Evolutionary conservation across 306 rosid genomes (phyloP).

Genomic region (Phaseolus lunatus): DNA sequence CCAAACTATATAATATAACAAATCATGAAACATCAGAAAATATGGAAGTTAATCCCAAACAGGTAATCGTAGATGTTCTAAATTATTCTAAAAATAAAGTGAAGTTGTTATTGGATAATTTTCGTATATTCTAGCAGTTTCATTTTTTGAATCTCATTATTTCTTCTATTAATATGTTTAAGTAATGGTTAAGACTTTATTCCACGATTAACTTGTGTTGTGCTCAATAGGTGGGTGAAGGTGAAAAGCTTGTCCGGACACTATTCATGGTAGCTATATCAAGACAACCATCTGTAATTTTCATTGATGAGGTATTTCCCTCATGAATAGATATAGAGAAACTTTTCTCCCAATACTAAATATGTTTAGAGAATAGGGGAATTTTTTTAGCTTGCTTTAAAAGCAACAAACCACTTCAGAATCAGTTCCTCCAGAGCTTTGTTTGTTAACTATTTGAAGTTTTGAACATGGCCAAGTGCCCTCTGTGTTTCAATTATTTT

Average conservation of each 20-base stretch:
- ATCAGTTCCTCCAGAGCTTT: slow-evolving; percentile 20
- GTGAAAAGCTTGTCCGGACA: slow-evolving; percentile 93
- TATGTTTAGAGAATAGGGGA: slow-evolving; percentile 30
- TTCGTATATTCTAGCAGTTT: background rate
- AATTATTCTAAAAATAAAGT: background rate
- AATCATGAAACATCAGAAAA: background rate
- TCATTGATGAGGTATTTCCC: slow-evolving; percentile 87
- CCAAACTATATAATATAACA: background rate
- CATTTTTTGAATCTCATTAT: slow-evolving; percentile 14
- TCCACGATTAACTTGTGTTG: slow-evolving; percentile 46
- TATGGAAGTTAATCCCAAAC: background rate
- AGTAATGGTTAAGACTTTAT: slow-evolving; percentile 29
- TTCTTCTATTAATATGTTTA: slow-evolving; percentile 14
- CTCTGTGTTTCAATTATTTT: background rate
- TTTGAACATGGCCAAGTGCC: background rate
- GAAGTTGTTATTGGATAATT: background rate
- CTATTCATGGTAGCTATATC: slow-evolving; percentile 93
- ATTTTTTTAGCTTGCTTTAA: slow-evolving; percentile 7
- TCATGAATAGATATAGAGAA: slow-evolving; percentile 25
- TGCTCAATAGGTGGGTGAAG: slow-evolving; percentile 85
- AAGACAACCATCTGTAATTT: slow-evolving; percentile 96
- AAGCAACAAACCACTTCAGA: slow-evolving; percentile 11
- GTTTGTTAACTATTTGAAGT: slow-evolving; percentile 25
- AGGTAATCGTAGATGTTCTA: background rate
- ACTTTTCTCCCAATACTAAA: background rate